Evolutionary conservation across 306 rosid genomes (phyloP).

Genomic region (Hylodesmum podocarpum): DNA sequence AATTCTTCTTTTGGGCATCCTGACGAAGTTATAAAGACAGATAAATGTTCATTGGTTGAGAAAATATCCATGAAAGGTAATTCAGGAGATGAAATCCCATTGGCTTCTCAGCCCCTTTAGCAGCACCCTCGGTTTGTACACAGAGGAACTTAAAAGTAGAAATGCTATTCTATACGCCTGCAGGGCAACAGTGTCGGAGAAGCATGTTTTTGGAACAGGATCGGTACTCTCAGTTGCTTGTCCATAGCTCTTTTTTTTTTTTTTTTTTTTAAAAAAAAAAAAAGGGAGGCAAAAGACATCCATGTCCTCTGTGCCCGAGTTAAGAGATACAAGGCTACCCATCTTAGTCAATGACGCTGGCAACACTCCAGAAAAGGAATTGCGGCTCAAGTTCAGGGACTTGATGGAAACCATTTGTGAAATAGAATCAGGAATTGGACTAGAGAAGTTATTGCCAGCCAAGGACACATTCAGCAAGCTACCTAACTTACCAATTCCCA

Average conservation of each 20-base stretch:
- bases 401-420: slow-evolving; percentile 68
- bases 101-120: no score
- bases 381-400: slow-evolving; percentile 79
- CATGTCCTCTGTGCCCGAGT: no score
- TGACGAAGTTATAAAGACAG: slow-evolving; percentile 42
- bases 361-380: slow-evolving; percentile 69
- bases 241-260: no score
- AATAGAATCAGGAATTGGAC: slow-evolving; percentile 65
- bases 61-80: slow-evolving; percentile 51
- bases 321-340: slow-evolving; percentile 61
- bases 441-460: slow-evolving; percentile 88
- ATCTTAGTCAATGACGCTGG: slow-evolving; percentile 62
- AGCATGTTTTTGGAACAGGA: no score
- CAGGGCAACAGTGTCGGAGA: no score
- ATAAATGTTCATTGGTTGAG: slow-evolving; percentile 57
- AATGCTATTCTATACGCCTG: no score
- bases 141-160: no score
- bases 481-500: slow-evolving; percentile 57
- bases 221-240: no score
- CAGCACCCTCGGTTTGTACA: no score
- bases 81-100: slow-evolving; percentile 55
- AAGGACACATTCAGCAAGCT: slow-evolving; percentile 74
- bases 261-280: no score
- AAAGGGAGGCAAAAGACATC: no score
- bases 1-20: slow-evolving; percentile 50